phyloP scores from a whole-genome alignment of 352 stramenopile species.

The Halophytophthora batemanensis region DNA sequence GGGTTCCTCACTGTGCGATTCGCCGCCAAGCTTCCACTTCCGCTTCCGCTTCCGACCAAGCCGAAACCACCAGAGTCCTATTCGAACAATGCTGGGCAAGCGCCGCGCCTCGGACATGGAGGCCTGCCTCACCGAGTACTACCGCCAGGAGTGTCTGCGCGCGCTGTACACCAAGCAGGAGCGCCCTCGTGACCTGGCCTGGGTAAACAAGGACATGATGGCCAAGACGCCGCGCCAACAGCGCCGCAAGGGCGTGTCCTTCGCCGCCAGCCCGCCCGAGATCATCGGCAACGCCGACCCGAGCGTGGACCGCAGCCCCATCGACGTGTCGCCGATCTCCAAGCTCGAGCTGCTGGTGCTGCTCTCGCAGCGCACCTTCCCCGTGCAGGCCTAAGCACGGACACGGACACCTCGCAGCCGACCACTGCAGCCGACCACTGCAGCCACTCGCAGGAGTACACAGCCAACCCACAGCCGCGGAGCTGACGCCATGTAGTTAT shows the following conservation, averaged over 20 bases:
- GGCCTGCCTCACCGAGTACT: constrained; percentile 77
- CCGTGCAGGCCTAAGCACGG: constrained; percentile 31
- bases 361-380: constrained; percentile 74
- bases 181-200: constrained; percentile 37
- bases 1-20: constrained; percentile 39
- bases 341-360: constrained; percentile 73
- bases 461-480: too few species aligned
- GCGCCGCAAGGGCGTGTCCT: constrained; percentile 64
- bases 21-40: constrained; percentile 25
- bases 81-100: constrained; percentile 57
- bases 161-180: constrained; percentile 70
- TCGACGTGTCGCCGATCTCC: constrained; percentile 73
- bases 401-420: neutral
- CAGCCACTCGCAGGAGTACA: too few species aligned
- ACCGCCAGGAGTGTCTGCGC: constrained; percentile 76
- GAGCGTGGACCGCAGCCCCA: constrained; percentile 66
- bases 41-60: constrained; percentile 7
- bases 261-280: constrained; percentile 42
- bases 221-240: constrained; percentile 24
- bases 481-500: too few species aligned
- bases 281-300: constrained; percentile 75
- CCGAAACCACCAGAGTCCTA: constrained; percentile 12
- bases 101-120: constrained; percentile 69
- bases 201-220: constrained; percentile 51
- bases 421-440: neutral